phyloP scores from a whole-genome alignment of 2,329 filamentous ascomycete species.

The Geosmithia flava region DNA sequence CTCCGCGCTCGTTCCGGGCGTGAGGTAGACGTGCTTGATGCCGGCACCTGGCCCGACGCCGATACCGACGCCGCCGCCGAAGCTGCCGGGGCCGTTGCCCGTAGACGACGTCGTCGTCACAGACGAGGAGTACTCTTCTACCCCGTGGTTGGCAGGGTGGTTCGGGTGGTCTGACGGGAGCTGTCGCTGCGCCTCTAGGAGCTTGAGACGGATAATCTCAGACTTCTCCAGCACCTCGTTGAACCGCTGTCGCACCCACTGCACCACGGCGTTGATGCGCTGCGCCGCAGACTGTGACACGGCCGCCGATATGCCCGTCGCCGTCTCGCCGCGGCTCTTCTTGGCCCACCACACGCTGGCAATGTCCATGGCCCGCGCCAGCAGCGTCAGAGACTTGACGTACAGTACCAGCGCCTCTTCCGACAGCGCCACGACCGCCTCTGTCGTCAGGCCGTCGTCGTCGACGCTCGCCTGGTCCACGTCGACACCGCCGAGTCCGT shows the following conservation, averaged over 20 bases:
- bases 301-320: conserved; percentile 21
- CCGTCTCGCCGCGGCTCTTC: conserved; percentile 55
- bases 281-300: conserved; percentile 40
- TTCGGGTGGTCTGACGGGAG: conserved; percentile 76
- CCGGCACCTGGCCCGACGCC: conserved; percentile 31
- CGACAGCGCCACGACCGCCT: conserved; percentile 75
- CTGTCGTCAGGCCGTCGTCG: conserved; percentile 69
- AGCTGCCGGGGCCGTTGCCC: conserved; percentile 41
- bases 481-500: conserved; percentile 52
- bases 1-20: conserved; percentile 82
- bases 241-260: conserved; percentile 89
- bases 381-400: conserved; percentile 80
- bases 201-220: conserved; percentile 79
- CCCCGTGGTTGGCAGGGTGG: conserved; percentile 67
- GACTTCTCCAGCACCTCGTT: conserved; percentile 97
- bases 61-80: background rate
- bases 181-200: conserved; percentile 74
- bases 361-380: conserved; percentile 93
- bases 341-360: conserved; percentile 84
- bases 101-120: conserved; percentile 23
- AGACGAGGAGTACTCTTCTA: conserved; percentile 42
- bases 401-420: conserved; percentile 94
- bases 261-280: conserved; percentile 84
- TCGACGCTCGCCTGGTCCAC: conserved; percentile 39
- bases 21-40: conserved; percentile 70